Evolutionary conservation across 2,329 filamentous ascomycete genomes (phyloP).

Genomic region (Claviceps digitariae): DNA sequence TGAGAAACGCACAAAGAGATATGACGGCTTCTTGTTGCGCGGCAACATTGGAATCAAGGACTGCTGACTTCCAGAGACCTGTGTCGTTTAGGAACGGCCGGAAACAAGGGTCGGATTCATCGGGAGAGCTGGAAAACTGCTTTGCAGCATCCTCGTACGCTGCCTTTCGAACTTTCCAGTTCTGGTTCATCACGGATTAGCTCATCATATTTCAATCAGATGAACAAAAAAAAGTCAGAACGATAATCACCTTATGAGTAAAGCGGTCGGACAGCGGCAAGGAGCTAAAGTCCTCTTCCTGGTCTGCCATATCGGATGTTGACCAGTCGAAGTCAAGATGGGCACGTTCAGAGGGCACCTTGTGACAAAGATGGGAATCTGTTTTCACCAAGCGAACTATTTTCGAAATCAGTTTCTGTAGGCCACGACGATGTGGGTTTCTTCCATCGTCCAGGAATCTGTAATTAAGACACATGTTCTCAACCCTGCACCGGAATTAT

Average conservation of each 20-base stretch:
- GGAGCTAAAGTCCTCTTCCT: conserved; percentile 70
- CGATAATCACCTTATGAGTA: conserved; percentile 55
- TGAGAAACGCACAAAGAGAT: conserved; percentile 81
- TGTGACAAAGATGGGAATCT: neutral
- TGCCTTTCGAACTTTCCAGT: conserved; percentile 94
- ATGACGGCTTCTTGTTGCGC: conserved; percentile 87
- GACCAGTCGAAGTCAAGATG: conserved; percentile 8
- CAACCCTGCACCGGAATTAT: neutral
- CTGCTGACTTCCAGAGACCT: conserved; percentile 80
- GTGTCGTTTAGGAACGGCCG: conserved; percentile 77
- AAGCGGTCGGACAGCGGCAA: conserved; percentile 70
- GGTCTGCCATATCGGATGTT: conserved; percentile 53
- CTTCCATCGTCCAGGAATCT: conserved; percentile 11
- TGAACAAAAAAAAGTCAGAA: neutral
- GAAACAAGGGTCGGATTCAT: conserved; percentile 77
- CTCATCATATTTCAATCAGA: neutral
- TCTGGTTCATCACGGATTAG: conserved; percentile 28
- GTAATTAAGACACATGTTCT: neutral
- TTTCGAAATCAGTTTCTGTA: conserved; percentile 19
- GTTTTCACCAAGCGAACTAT: conserved; percentile 14
- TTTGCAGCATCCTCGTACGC: conserved; percentile 89
- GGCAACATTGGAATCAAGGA: conserved; percentile 89
- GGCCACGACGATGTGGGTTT: conserved; percentile 9
- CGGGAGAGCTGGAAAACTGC: conserved; percentile 69
- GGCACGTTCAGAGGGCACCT: conserved; percentile 9